Conservation (phyloP, 2,329 filamentous ascomycete genomes). For the Atkinsonella hypoxylon region DNA sequence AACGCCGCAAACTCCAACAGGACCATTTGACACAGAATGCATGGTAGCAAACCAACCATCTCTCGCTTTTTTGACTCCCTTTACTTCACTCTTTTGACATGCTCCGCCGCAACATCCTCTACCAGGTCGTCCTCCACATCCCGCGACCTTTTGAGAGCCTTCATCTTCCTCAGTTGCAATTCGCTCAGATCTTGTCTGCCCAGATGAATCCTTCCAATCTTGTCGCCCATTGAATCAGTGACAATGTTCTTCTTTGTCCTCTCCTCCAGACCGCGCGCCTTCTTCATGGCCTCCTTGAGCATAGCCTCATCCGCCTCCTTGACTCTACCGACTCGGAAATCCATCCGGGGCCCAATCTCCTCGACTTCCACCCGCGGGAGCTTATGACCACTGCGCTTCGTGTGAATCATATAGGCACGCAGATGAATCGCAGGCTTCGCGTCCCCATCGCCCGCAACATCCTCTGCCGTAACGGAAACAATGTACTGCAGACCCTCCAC, state of each 20-base stretch:
- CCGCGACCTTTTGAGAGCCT: slow-evolving; percentile 81
- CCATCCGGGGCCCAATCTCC: slow-evolving; percentile 89
- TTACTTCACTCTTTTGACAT: slow-evolving; percentile 25
- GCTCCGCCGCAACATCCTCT: slow-evolving; percentile 28
- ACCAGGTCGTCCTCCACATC: slow-evolving; percentile 42
- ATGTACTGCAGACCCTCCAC: slow-evolving; percentile 92
- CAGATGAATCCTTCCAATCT: slow-evolving; percentile 85
- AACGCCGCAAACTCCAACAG: neutral
- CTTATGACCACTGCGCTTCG: slow-evolving; percentile 75
- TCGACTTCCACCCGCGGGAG: slow-evolving; percentile 86
- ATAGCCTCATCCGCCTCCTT: slow-evolving; percentile 66
- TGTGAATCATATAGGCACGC: slow-evolving; percentile 75
- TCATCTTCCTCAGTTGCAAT: slow-evolving; percentile 97
- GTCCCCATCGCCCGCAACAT: slow-evolving; percentile 33
- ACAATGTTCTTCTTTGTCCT: slow-evolving; percentile 92
- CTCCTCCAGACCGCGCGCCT: slow-evolving; percentile 62
- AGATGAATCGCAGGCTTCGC: slow-evolving; percentile 49
- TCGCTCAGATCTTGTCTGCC: slow-evolving; percentile 79
- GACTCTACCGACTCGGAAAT: slow-evolving; percentile 74
- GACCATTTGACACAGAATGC: neutral
- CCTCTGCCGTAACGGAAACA: slow-evolving; percentile 67
- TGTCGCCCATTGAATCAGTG: slow-evolving; percentile 87
- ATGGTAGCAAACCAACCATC: slow-evolving; percentile 8
- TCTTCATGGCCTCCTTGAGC: slow-evolving; percentile 85
- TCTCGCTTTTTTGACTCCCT: slow-evolving; percentile 6